These are phyloP conservation scores for Elaeis guineensis DNA, from an alignment of 176 grass and related monocot genomes.

Conservation along the genomic window DNA sequence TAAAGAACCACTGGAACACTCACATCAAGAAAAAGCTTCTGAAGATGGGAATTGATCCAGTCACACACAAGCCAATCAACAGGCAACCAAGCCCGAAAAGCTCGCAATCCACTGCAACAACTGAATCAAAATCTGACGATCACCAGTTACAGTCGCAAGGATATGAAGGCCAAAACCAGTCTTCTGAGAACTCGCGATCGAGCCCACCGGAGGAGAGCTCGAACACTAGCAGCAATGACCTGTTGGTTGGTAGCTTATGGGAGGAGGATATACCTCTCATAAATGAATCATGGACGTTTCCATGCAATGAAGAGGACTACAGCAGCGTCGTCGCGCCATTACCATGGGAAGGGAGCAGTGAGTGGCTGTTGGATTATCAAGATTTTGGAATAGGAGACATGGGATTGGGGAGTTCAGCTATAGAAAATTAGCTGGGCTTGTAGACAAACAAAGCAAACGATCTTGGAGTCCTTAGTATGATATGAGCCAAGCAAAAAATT, in stretches of 20 bases:
- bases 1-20: slow-evolving; percentile 99
- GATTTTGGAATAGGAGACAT: slow-evolving; percentile 37
- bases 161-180: not conserved
- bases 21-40: slow-evolving; percentile 99
- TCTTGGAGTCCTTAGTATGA: too few relatives aligned
- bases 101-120: slow-evolving; percentile 33
- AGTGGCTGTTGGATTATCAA: slow-evolving; percentile 87
- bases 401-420: not conserved
- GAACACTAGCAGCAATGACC: slow-evolving; percentile 33
- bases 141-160: too few relatives aligned
- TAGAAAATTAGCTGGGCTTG: not conserved
- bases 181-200: slow-evolving; percentile 13
- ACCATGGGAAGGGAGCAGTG: slow-evolving; percentile 26
- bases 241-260: slow-evolving; percentile 45
- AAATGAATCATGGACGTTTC: slow-evolving; percentile 48
- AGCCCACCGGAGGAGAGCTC: slow-evolving; percentile 35
- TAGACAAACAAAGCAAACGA: too few relatives aligned
- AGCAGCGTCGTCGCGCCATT: slow-evolving; percentile 4
- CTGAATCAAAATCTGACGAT: slow-evolving; percentile 36
- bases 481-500: too few relatives aligned
- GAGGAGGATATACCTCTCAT: slow-evolving; percentile 47
- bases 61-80: slow-evolving; percentile 50
- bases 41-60: slow-evolving; percentile 86
- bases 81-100: slow-evolving; percentile 22
- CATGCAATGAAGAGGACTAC: slow-evolving; percentile 8